A percentile compares a stretch with the other conserved stretches of the same genome.
Evolutionary conservation across 768 basidiomycete species (phyloP).

Genomic region (Rhodotorula kratochvilovae): DNA sequence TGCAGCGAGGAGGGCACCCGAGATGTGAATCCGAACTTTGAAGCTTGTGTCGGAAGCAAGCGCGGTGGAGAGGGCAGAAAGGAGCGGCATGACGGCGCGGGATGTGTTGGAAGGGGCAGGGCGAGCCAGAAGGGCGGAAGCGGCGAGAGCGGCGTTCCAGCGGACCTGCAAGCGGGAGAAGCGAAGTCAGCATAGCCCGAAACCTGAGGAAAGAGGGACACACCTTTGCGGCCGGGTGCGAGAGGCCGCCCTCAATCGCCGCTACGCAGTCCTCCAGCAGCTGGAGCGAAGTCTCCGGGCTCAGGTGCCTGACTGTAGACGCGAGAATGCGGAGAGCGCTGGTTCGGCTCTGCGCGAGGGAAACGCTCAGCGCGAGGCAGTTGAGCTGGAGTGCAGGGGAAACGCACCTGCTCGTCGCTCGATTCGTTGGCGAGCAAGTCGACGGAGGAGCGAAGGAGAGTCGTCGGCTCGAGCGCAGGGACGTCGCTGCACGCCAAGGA

Average conservation of each 20-base stretch:
- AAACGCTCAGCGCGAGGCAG: too few species aligned
- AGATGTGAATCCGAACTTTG: slow-evolving; percentile 33
- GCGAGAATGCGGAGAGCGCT: slow-evolving; percentile 20
- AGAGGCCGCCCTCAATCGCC: not conserved
- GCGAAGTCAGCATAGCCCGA: too few species aligned
- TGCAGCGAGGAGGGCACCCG: not conserved
- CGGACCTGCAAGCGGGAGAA: slow-evolving; percentile 33
- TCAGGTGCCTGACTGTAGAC: too few species aligned
- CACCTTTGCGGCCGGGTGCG: not conserved
- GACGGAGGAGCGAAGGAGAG: not conserved
- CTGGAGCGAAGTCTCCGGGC: accelerated
- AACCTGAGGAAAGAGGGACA: too few species aligned
- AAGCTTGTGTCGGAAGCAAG: slow-evolving; percentile 7
- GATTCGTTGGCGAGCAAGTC: not conserved
- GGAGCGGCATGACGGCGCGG: too few species aligned
- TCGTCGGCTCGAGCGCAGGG: not conserved
- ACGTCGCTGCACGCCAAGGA: not conserved
- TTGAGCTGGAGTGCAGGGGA: too few species aligned
- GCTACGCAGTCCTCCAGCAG: not conserved
- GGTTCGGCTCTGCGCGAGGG: slow-evolving; percentile 1
- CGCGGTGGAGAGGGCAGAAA: not conserved
- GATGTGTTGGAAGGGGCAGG: not conserved
- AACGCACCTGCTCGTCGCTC: slow-evolving; percentile 1
- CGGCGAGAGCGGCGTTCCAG: slow-evolving; percentile 32
- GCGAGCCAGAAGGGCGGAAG: not conserved